A percentile compares a stretch with the other conserved stretches of the same genome.
Conservation (phyloP, 257 asterid species). For the Avicennia marina region DNA sequence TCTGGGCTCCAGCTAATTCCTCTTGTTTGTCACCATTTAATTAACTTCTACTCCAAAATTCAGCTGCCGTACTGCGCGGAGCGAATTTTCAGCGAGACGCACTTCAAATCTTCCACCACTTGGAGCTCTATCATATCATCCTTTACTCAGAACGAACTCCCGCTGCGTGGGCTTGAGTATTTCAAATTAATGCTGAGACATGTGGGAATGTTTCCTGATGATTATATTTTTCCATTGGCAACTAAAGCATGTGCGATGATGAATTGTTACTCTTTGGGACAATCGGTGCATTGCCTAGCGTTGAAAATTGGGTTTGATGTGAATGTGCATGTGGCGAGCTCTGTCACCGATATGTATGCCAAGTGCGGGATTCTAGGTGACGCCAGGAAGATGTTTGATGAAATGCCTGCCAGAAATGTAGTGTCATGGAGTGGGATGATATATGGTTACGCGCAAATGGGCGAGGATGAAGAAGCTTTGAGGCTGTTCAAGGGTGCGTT, state of each 20-base stretch:
- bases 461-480: constrained; percentile 51
- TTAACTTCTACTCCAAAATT: constrained; percentile 73
- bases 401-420: constrained; percentile 77
- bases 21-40: constrained; percentile 59
- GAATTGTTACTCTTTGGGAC: constrained; percentile 29
- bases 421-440: constrained; percentile 93
- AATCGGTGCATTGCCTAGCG: constrained; percentile 56
- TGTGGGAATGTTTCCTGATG: constrained; percentile 42
- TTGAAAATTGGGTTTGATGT: constrained; percentile 41
- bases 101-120: constrained; percentile 62
- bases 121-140: constrained; percentile 70
- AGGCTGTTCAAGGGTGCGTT: constrained; percentile 61
- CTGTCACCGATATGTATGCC: constrained; percentile 72
- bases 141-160: constrained; percentile 28
- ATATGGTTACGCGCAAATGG: constrained; percentile 68
- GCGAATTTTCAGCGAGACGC: constrained; percentile 45
- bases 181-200: constrained; percentile 46
- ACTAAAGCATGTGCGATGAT: constrained; percentile 58
- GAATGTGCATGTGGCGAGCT: constrained; percentile 74
- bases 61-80: constrained; percentile 56
- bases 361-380: constrained; percentile 52
- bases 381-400: constrained; percentile 77
- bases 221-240: constrained; percentile 55
- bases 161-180: constrained; percentile 44
- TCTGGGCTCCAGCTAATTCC: constrained; percentile 57